Percentiles rank a stretch among this genome's conserved stretches.
Evolutionary conservation across 495 filamentous ascomycete species (phyloP).

Genomic region (Podospora comata): DNA sequence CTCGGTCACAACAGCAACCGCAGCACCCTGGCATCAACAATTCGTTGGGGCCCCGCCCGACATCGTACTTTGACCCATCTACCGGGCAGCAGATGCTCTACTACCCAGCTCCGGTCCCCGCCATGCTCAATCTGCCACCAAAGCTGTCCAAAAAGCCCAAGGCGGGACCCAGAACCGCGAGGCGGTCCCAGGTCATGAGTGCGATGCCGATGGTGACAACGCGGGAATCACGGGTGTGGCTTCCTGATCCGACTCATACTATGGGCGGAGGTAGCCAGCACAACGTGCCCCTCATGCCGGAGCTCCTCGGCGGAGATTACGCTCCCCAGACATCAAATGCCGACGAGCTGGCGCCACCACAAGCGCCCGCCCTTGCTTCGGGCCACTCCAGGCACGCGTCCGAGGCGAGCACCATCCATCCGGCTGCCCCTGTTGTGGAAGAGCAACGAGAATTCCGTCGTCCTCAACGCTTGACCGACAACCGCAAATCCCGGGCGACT

Average conservation of each 20-base stretch:
- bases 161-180: conserved; percentile 56
- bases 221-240: conserved; percentile 42
- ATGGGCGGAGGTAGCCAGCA: conserved; percentile 19
- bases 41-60: conserved; percentile 37
- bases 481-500: conserved; percentile 39
- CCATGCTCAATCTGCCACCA: conserved; percentile 88
- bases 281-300: conserved; percentile 25
- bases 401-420: conserved; percentile 32
- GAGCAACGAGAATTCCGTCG: conserved; percentile 28
- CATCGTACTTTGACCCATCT: conserved; percentile 61
- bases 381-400: conserved; percentile 28
- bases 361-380: conserved; percentile 2
- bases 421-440: conserved; percentile 28
- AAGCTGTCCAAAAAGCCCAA: conserved; percentile 73
- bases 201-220: conserved; percentile 44
- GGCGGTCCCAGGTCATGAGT: conserved; percentile 62
- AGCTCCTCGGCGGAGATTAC: conserved; percentile 14
- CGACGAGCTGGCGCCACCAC: background rate
- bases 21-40: background rate
- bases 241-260: conserved; percentile 44
- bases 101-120: conserved; percentile 92
- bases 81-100: conserved; percentile 79
- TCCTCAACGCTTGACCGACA: conserved; percentile 32
- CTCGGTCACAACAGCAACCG: conserved; percentile 17
- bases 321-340: conserved; percentile 1